A percentile compares a stretch with the other conserved stretches of the same genome.
phyloP scores from a whole-genome alignment of 2,329 filamentous ascomycete species.

The Biscogniauxia marginata region DNA sequence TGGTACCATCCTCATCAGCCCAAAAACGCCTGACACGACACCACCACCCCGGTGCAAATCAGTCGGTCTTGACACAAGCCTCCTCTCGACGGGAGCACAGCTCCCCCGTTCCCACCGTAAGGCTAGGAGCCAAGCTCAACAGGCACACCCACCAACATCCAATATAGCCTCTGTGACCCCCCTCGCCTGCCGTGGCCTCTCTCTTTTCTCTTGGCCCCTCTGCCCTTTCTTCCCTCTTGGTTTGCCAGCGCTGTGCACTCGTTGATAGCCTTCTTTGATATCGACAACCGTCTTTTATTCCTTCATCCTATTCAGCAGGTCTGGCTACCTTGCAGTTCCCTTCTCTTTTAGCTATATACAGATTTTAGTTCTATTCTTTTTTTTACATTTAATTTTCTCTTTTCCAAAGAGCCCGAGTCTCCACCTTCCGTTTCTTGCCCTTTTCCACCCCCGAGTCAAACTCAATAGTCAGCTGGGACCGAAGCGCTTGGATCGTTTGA shows the following conservation, averaged over 20 bases:
- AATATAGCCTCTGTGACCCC: conserved; percentile 38
- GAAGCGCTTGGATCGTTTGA: conserved; percentile 20
- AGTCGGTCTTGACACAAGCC: conserved; percentile 41
- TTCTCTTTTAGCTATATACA: conserved; percentile 16
- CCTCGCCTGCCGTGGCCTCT: conserved; percentile 21
- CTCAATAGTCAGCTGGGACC: conserved; percentile 8
- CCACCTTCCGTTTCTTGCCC: neutral
- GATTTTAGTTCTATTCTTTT: conserved; percentile 7
- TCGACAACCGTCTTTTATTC: conserved; percentile 39
- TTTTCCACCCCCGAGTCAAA: conserved; percentile 12
- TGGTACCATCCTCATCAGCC: conserved; percentile 37
- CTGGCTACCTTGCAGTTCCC: conserved; percentile 48
- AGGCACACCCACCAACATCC: conserved; percentile 16
- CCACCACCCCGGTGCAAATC: conserved; percentile 34
- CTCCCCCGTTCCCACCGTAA: conserved; percentile 28
- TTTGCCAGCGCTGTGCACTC: conserved; percentile 49
- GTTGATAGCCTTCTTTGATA: conserved; percentile 55
- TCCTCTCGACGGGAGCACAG: conserved; percentile 38
- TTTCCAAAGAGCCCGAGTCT: neutral
- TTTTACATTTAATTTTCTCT: conserved; percentile 11
- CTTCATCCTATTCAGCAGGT: conserved; percentile 45
- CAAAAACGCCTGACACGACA: conserved; percentile 40
- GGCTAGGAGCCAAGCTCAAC: conserved; percentile 29
- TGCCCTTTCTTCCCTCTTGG: conserved; percentile 31
- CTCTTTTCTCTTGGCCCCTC: conserved; percentile 20